Conservation (phyloP, 192 early-diverging fungal genomes). For the Phlyctochytrium arcticum region DNA sequence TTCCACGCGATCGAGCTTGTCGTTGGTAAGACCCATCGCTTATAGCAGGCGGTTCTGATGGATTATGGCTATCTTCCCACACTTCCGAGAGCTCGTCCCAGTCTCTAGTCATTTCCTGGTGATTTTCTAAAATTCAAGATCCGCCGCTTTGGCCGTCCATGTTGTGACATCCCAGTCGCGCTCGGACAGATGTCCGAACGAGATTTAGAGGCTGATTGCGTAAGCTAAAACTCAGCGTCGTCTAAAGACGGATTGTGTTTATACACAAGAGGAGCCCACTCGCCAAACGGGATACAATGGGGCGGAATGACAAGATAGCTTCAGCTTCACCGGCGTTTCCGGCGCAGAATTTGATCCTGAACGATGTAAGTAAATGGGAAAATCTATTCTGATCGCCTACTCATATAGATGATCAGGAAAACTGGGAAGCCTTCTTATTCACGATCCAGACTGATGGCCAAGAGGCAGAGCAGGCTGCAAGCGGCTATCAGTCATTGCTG, state of each 20-base stretch:
- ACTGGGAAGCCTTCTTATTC: constrained; percentile 34
- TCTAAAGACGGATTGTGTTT: no score
- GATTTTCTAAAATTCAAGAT: background rate
- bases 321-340: constrained; percentile 15
- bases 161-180: no score
- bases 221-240: no score
- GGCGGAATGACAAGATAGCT: constrained; percentile 22
- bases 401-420: constrained; percentile 24
- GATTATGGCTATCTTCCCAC: constrained; percentile 19
- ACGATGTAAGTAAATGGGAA: constrained; percentile 32
- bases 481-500: background rate
- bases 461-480: background rate
- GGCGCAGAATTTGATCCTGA: constrained; percentile 11
- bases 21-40: no score
- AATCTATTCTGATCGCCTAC: background rate
- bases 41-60: no score
- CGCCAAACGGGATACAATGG: no score
- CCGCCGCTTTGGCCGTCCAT: no score
- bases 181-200: no score
- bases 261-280: background rate
- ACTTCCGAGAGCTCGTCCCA: constrained; percentile 22
- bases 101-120: constrained; percentile 8
- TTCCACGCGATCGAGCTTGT: no score
- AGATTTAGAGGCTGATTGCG: no score
- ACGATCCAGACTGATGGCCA: constrained; percentile 14